Evolutionary conservation across 345 rosid genomes (phyloP), one percentile per base, ranked within the genome.

Genomic region (Rhizophora mangle): DNA sequence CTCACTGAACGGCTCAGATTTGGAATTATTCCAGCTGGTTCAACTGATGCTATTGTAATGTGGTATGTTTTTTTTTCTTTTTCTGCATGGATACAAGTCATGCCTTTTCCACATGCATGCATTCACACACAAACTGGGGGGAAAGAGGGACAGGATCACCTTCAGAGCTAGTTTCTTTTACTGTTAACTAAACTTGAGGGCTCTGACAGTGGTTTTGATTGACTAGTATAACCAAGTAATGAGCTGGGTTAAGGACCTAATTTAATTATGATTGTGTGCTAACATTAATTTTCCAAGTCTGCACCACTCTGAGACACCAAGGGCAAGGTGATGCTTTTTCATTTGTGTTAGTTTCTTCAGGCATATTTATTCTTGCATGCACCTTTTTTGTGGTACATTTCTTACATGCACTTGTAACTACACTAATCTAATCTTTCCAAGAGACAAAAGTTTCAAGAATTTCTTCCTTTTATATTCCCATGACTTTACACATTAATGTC

Each of bases 1-100:
- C 86, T 73, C 66, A 79, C 74, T 70, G 83, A 76, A 71, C 59
- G 69, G 64, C 83, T 89, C 58, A 83, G 94, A 78, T 85, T 93
- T 60, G 97, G 98, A 72, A 82, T 93, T 79, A 91, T 89, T 71
- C 98, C 96, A 19, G 87, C 98, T 65, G 97, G 98, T 68, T 93
- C 97, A 76, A 93, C 97, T 36, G 96, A 93, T 73, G 96, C 98
- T 22, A 85, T 89, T 70, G 97, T 80, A 54, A 86, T 93, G 67
- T 89, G 98, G 98, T 93, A 82, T 22, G 37, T 70, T 67, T 22
- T 49, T 49, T 69, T 22, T 55, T 0, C 24, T 16, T 22, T 55
- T 55, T 22, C 24, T 55, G 22, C 18, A 5, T 22, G 60, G 27
- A 55, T 22, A 22, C 27, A 26, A 55, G 27, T 55, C 30, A 22